Base-by-base conservation (phyloP, 179 eudicot genomes). In the Actinidia chinensis region DNA sequence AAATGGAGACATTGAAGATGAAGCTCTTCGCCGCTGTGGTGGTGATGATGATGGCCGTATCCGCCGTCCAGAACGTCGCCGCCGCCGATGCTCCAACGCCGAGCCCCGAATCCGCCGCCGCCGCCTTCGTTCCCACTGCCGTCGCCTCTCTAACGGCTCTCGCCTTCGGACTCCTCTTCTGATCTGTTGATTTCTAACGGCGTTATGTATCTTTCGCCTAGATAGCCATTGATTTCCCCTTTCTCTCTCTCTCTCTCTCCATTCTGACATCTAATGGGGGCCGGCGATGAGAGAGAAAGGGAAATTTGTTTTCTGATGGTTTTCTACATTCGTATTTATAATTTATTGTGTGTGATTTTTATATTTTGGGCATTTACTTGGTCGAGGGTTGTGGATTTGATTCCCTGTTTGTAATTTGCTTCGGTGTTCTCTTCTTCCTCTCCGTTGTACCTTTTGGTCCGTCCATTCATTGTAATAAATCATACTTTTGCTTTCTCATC, bases 1-100 rank as follows among this genome's bases (percentile, higher is more conserved):
- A 56, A 70, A 81, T 81, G 83, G 83, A 81, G 80, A 77, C 83
- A 65, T 47, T 81, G 80, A 81, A 58, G 82, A 83, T 76, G 82
- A 83, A 67, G 52, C 64, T 83, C 50, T 71, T 80, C 36, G 74
- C 44, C 10, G 80, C 75, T 9, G 68, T 68, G 11, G 22, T 78
- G 40, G 20, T 79, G 43, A 76, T 74, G 81, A 23, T 67, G 60
- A 77, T 83, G 79, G 79, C 79, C 23, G 79, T 79, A 20, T 72
- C 74, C 66, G 67, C 81, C 73, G 78, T 79, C 58, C 75, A 74
- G 63, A 74, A n/a, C 68, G 85, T 81, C 44, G 58, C 73, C 50
- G 84, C 80, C 5, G 84, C 80, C 1, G 71, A 76, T 0, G 63
- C 73, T 46, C 84, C 84, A 6, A 70, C 78, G 6, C 84, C 84